These are phyloP conservation scores for Balamuthia mandrillaris DNA, from an alignment of 208 protist species.

Conservation along the genomic window DNA sequence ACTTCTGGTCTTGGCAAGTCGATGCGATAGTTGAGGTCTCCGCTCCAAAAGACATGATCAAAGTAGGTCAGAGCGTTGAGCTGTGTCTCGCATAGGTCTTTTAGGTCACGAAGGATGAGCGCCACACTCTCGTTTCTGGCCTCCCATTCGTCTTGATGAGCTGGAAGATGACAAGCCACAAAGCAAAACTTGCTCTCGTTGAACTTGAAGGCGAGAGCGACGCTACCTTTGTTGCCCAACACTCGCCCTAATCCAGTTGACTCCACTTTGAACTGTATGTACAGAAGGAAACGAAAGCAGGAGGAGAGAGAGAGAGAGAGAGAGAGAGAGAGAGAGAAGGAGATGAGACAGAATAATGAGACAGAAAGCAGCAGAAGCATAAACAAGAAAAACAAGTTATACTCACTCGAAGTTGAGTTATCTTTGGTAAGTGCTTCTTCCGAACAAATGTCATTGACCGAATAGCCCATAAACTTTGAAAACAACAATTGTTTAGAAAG, in stretches of 20 bases:
- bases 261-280: background rate
- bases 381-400: too few species aligned
- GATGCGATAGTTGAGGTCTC: conserved; percentile 71
- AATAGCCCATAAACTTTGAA: conserved; percentile 14
- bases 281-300: background rate
- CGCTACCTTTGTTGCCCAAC: conserved; percentile 61
- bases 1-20: conserved; percentile 3
- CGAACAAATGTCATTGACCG: conserved; percentile 9
- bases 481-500: too few species aligned
- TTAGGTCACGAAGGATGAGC: background rate
- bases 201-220: conserved; percentile 45
- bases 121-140: background rate
- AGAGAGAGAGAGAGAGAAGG: background rate
- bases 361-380: too few species aligned
- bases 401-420: background rate
- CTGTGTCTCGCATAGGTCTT: background rate
- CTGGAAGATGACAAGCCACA: conserved; percentile 23
- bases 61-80: background rate
- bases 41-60: conserved; percentile 63
- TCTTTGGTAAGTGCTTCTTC: background rate
- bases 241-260: conserved; percentile 30
- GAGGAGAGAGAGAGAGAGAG: background rate
- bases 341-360: background rate
- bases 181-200: conserved; percentile 39
- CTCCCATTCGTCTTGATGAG: background rate